These are phyloP conservation scores for Murraya koenigii DNA, from an alignment of 345 rosid genomes.

Conservation along the genomic window DNA sequence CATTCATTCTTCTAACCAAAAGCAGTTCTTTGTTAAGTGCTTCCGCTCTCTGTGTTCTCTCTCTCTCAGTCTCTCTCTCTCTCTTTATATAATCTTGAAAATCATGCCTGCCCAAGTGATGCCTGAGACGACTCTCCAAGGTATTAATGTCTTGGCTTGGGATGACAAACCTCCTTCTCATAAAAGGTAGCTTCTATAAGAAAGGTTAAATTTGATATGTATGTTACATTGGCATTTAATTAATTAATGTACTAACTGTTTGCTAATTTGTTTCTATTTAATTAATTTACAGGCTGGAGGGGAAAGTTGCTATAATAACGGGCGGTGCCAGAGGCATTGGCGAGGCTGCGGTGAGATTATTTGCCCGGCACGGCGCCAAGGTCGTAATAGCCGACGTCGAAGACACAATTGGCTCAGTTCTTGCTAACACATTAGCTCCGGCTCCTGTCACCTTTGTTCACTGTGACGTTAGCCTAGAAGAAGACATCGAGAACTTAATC, in stretches of 20 bases:
- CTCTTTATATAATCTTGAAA: not conserved
- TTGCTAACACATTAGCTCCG: conserved; percentile 46
- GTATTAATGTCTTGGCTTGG: conserved; percentile 36
- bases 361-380: conserved; percentile 70
- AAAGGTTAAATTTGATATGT: too few species aligned
- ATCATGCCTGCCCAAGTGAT: conserved; percentile 52
- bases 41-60: conserved; percentile 4
- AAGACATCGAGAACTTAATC: conserved; percentile 54
- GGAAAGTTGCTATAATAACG: conserved; percentile 70
- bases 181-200: conserved; percentile 43
- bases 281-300: conserved; percentile 57
- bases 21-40: not conserved
- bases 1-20: not conserved
- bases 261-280: not conserved
- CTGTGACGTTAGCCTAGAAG: conserved; percentile 69
- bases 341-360: conserved; percentile 62
- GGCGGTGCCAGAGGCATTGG: conserved; percentile 91
- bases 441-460: conserved; percentile 49
- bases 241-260: too few species aligned
- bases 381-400: conserved; percentile 79
- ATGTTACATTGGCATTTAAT: not conserved
- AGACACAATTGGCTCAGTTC: conserved; percentile 38
- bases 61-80: not conserved
- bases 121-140: conserved; percentile 50
- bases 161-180: conserved; percentile 37